These are phyloP conservation scores for Phytophthora uliginosa DNA, from an alignment of 352 stramenopile genomes.

Conservation along the genomic window DNA sequence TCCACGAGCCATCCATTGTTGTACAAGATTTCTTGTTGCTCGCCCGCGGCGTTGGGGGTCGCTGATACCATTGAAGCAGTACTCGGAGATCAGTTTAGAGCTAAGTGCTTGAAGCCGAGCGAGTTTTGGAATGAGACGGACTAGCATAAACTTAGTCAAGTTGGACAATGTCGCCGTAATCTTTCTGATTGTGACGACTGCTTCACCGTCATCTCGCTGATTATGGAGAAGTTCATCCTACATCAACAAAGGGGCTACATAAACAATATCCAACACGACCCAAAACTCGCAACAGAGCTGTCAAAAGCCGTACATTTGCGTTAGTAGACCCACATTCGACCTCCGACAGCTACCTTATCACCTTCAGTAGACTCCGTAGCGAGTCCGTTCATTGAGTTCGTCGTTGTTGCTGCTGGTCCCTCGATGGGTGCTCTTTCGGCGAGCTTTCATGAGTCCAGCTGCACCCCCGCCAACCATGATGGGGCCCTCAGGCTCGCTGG, in stretches of 20 bases:
- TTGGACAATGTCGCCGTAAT: background rate
- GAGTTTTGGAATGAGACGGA: slow-evolving; percentile 17
- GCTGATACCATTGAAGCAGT: background rate
- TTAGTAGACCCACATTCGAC: background rate
- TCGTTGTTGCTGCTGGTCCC: slow-evolving; percentile 59
- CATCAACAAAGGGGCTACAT: background rate
- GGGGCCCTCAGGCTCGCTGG: slow-evolving; percentile 39
- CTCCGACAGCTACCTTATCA: background rate
- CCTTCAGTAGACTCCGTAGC: slow-evolving; percentile 29
- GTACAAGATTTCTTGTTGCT: slow-evolving; percentile 1
- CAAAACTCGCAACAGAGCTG: background rate
- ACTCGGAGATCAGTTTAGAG: background rate
- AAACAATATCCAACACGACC: background rate
- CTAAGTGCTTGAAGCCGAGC: background rate
- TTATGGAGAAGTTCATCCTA: background rate
- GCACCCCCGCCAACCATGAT: slow-evolving; percentile 60
- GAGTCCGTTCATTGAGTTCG: slow-evolving; percentile 23
- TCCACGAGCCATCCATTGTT: slow-evolving; percentile 28
- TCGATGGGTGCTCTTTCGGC: slow-evolving; percentile 62
- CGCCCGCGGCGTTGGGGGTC: background rate
- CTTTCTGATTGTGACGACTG: background rate
- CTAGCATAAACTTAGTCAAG: too few species aligned
- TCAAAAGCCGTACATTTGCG: slow-evolving; percentile 18
- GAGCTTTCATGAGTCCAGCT: slow-evolving; percentile 74
- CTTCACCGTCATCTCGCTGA: background rate